Evolutionary conservation across 345 rosid genomes (phyloP), one percentile per base, ranked within the genome.

Genomic region (Rubroshorea leprosula): DNA sequence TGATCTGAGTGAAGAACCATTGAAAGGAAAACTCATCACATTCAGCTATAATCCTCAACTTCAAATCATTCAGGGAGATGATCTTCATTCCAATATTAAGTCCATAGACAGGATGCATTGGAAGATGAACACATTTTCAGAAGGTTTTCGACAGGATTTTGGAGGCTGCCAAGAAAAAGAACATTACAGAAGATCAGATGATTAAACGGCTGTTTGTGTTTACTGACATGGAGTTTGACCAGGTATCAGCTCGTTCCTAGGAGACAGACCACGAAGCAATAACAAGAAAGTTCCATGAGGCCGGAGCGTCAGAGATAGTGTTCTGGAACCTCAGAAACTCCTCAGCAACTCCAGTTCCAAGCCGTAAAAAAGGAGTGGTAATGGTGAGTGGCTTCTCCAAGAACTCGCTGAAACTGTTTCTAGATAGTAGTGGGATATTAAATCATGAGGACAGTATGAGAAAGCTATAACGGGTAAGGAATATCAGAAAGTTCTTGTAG

Each of bases 171-270:
- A 39, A 4, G 59, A 6, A 19, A 15, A 23, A 20, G 15, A 18
- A 35, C 4, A n/a, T 55, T 20, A 55, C 25, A 31, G 25, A 35
- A 20, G 59, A 55, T 18, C 47, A 35, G 25, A 55, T 55, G 59
- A 55, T 55, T 31, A 55, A 12, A 46, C 35, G 59, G 59, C 47
- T 55, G 5, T 55, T 55, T 38, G 59, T 55, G 59, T 55, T 55
- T 7, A 55, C 46, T 6, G 45, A 39, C 23, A 55, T 38, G 59
- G 59, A 55, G 23, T 55, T 55, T 20, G 59, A 55, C 25, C 0
- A 11, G 24, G 44, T 17, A 20, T 55, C 59, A 0, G 14, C 11
- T 20, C 27, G 21, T 27, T 22, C 25, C 20, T 55, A 46, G 59
- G 59, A 55, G 21, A 31, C 59, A 1, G 48, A 38, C 22, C 31